Conservation (phyloP, 1,139 yeast species). For the Diutina mesorugosa region DNA sequence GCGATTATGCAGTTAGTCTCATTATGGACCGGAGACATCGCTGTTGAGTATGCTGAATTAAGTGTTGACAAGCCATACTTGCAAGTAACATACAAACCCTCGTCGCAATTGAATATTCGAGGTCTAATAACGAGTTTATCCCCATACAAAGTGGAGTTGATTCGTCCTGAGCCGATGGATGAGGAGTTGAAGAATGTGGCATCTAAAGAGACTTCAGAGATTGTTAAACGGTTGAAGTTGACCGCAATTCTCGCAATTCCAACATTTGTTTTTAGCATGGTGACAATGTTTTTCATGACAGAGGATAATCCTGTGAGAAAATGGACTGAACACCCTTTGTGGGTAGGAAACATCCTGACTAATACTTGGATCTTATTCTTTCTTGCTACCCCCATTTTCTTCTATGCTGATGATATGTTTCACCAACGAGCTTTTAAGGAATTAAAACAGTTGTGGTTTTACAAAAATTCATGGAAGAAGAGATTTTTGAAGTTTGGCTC, state of each 20-base stretch:
- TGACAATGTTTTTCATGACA: slow-evolving; percentile 54
- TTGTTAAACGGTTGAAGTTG: slow-evolving; percentile 33
- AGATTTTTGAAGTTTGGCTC: slow-evolving; percentile 61
- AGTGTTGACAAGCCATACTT: slow-evolving; percentile 43
- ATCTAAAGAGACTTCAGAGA: slow-evolving; percentile 30
- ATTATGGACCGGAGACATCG: slow-evolving; percentile 25
- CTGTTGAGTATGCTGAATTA: slow-evolving; percentile 37
- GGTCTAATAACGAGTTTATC: not conserved
- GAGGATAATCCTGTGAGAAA: slow-evolving; percentile 24
- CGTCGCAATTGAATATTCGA: not conserved
- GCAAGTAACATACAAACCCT: slow-evolving; percentile 51
- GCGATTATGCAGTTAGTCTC: not conserved
- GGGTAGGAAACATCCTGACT: slow-evolving; percentile 53
- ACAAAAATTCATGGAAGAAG: slow-evolving; percentile 40
- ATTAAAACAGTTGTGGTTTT: slow-evolving; percentile 41
- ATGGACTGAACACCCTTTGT: slow-evolving; percentile 50
- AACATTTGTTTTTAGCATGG: slow-evolving; percentile 55
- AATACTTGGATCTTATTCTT: slow-evolving; percentile 55
- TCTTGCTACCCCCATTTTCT: slow-evolving; percentile 61
- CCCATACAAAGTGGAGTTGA: not conserved
- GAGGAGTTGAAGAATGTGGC: slow-evolving; percentile 31
- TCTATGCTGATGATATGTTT: slow-evolving; percentile 63
- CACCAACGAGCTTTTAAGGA: slow-evolving; percentile 57
- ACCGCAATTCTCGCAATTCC: slow-evolving; percentile 50
- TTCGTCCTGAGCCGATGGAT: slow-evolving; percentile 9